Conservation (phyloP, 345 rosid genomes). For the Citrus inodora region DNA sequence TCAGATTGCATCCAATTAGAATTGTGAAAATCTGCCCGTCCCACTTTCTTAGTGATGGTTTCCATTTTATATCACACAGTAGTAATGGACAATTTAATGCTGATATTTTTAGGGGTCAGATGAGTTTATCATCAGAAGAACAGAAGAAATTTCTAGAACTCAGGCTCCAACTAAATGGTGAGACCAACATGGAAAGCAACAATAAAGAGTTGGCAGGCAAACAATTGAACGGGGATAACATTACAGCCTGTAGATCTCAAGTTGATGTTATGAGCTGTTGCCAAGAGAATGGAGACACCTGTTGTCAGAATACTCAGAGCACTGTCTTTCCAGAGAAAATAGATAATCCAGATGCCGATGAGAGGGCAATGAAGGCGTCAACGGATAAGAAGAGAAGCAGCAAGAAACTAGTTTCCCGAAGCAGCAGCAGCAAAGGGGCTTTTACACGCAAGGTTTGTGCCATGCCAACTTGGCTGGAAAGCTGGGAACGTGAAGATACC, state of each 20-base stretch:
- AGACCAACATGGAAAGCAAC: conserved; percentile 21
- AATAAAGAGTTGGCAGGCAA: conserved; percentile 25
- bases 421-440: conserved; percentile 38
- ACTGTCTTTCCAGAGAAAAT: conserved; percentile 21
- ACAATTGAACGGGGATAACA: conserved; percentile 22
- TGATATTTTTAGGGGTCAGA: conserved; percentile 64
- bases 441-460: conserved; percentile 37
- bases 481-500: conserved; percentile 87
- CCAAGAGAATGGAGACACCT: conserved; percentile 54
- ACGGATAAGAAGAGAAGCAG: conserved; percentile 44
- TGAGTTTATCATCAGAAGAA: conserved; percentile 77
- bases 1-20: not conserved
- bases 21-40: not conserved
- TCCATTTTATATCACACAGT: not conserved
- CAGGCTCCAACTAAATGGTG: conserved; percentile 48
- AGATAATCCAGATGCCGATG: conserved; percentile 18
- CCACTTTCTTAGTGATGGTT: not conserved
- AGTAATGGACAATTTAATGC: not conserved
- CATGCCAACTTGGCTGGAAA: conserved; percentile 72
- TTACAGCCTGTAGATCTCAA: conserved; percentile 26
- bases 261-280: conserved; percentile 51
- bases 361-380: conserved; percentile 22
- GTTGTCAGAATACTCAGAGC: conserved; percentile 34
- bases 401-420: conserved; percentile 28
- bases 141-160: conserved; percentile 57